These are phyloP conservation scores for Nemophila menziesii DNA, from an alignment of 257 asterid species.

Conservation along the genomic window DNA sequence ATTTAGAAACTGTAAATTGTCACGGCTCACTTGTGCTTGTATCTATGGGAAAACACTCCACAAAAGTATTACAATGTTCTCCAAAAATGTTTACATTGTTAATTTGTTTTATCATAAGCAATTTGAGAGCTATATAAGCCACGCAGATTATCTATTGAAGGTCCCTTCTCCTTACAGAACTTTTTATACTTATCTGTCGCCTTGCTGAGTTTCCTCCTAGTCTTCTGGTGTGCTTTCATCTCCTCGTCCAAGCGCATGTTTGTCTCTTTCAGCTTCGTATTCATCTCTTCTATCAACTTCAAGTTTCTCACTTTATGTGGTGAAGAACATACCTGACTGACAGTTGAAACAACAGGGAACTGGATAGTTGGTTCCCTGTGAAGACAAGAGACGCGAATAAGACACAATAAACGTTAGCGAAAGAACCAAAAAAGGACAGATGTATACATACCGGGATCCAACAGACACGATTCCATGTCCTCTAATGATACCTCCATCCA, in stretches of 20 bases:
- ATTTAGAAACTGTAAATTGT: neutral
- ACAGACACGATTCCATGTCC: conserved; percentile 35
- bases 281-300: conserved; percentile 4
- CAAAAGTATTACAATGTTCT: neutral
- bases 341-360: conserved; percentile 31
- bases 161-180: conserved; percentile 2
- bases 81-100: neutral
- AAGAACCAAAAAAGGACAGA: neutral
- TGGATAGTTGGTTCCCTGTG: conserved; percentile 31
- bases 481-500: conserved; percentile 53
- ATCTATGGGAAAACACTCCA: neutral
- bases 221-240: neutral
- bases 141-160: neutral
- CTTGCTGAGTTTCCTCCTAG: neutral
- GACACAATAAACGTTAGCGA: too few relatives aligned
- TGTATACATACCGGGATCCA: conserved; percentile 29
- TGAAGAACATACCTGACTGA: conserved; percentile 3
- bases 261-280: conserved; percentile 1
- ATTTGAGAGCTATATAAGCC: neutral
- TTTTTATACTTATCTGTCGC: neutral
- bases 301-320: neutral
- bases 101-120: neutral
- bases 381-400: neutral
- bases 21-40: neutral
- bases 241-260: neutral